phyloP scores from a whole-genome alignment of 768 basidiomycete species.

The Rhizopogon vinicolor region DNA sequence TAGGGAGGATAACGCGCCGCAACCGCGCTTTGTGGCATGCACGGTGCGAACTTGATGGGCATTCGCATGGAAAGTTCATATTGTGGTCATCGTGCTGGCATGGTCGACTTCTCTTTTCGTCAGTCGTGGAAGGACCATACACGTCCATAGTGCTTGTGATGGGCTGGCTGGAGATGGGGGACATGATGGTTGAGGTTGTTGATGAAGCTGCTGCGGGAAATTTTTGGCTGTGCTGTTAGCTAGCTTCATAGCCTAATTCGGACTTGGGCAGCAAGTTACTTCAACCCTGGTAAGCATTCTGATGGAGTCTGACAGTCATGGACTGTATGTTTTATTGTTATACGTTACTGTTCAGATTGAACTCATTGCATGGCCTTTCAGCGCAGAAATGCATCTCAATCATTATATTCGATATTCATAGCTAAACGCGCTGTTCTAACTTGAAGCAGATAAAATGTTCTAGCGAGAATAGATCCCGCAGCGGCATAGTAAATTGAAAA shows the following conservation, averaged over 20 bases:
- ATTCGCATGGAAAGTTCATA: slow-evolving; percentile 12
- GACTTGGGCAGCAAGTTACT: too few relatives aligned
- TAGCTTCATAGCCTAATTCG: too few relatives aligned
- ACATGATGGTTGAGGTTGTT: slow-evolving; percentile 11
- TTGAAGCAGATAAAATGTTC: too few relatives aligned
- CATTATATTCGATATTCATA: too few relatives aligned
- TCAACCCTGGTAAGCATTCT: too few relatives aligned
- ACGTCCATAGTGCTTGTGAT: slow-evolving; percentile 18
- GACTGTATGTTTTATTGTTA: too few relatives aligned
- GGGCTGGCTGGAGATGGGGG: slow-evolving; percentile 24
- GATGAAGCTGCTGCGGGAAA: background rate
- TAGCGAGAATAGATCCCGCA: background rate
- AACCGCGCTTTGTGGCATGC: slow-evolving; percentile 28
- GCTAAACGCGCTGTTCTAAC: too few relatives aligned
- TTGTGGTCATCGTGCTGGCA: slow-evolving; percentile 18
- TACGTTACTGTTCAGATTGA: too few relatives aligned
- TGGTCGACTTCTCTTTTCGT: slow-evolving; percentile 16
- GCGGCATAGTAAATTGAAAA: background rate
- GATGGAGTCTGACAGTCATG: too few relatives aligned
- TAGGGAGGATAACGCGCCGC: slow-evolving; percentile 31
- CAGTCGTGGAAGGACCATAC: background rate
- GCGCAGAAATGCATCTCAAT: too few relatives aligned
- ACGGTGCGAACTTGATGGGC: slow-evolving; percentile 21
- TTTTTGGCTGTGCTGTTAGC: too few relatives aligned
- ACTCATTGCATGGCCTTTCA: too few relatives aligned